A percentile compares a stretch with the other conserved stretches of the same genome.
These are phyloP conservation scores for Ophiostoma piceae DNA, from an alignment of 2,329 filamentous ascomycete genomes.

Conservation along the genomic window DNA sequence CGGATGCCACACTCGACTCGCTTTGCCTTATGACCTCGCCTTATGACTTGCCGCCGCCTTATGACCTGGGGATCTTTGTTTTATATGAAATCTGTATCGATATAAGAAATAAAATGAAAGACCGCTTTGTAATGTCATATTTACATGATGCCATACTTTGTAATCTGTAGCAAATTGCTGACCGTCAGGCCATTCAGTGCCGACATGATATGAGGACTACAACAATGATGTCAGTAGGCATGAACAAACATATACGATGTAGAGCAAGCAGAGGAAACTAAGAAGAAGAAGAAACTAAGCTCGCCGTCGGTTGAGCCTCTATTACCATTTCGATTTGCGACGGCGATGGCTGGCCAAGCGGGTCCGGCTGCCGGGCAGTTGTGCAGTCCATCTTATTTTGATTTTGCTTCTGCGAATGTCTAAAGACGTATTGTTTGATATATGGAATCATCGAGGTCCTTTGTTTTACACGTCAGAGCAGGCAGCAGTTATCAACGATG, in stretches of 20 bases:
- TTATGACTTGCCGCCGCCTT: not conserved
- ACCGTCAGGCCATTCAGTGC: not conserved
- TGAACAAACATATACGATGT: not conserved
- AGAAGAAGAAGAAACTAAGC: not conserved
- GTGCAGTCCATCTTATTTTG: not conserved
- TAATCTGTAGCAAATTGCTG: not conserved
- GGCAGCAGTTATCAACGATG: not conserved
- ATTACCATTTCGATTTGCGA: not conserved
- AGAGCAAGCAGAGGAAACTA: not conserved
- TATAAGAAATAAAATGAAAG: not conserved
- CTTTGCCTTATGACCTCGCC: not conserved
- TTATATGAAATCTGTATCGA: not conserved
- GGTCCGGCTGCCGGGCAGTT: conserved; percentile 10
- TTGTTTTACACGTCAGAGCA: not conserved
- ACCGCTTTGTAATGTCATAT: not conserved
- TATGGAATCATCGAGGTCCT: not conserved
- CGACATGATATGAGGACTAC: not conserved
- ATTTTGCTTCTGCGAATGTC: too few relatives aligned
- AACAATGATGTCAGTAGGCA: too few relatives aligned
- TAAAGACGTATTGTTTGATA: not conserved
- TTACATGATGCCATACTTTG: not conserved
- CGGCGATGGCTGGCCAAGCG: not conserved
- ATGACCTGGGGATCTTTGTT: not conserved
- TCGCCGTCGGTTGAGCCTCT: not conserved
- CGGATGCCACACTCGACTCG: conserved; percentile 2